A percentile compares a stretch with the other conserved stretches of the same genome.
phyloP scores from a whole-genome alignment of 2,329 filamentous ascomycete genomes.

The Colletotrichum sp. region DNA sequence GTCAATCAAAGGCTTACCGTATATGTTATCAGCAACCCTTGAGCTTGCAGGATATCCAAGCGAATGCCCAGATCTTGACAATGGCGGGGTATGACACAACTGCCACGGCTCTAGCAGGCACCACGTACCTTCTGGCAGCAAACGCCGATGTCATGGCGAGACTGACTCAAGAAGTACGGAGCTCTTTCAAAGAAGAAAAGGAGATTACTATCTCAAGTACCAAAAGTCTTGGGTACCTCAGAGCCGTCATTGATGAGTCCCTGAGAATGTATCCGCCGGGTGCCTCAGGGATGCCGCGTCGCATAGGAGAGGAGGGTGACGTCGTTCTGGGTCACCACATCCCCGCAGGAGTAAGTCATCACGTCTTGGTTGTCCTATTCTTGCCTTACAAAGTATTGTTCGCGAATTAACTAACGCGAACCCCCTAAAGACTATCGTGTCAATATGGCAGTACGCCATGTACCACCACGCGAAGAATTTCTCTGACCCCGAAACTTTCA shows the following conservation, averaged over 20 bases:
- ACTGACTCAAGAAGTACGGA: constrained; percentile 41
- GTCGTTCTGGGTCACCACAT: constrained; percentile 33
- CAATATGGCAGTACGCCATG: constrained; percentile 47
- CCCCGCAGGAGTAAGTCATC: constrained; percentile 28
- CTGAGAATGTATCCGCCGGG: constrained; percentile 43
- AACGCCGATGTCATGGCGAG: constrained; percentile 32
- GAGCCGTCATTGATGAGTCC: constrained; percentile 44
- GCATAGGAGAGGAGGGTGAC: constrained; percentile 33
- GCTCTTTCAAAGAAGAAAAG: constrained; percentile 31
- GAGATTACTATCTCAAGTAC: constrained; percentile 39
- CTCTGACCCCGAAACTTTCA: constrained; percentile 44
- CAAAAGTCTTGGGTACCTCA: constrained; percentile 38
- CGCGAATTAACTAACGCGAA: accelerated
- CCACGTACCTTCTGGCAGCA: constrained; percentile 28
- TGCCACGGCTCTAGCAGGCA: constrained; percentile 30
- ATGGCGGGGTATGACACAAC: constrained; percentile 38
- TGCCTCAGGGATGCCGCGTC: constrained; percentile 27
- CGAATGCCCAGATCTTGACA: constrained; percentile 20
- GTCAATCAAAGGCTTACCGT: accelerated
- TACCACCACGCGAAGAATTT: constrained; percentile 49
- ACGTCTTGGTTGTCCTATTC: accelerated
- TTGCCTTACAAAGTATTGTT: accelerated
- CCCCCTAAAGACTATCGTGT: constrained; percentile 40
- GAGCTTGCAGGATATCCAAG: neutral
- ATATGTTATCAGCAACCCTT: accelerated